Conservation (phyloP, 768 basidiomycete species). For the Clitopilus hobsonii region DNA sequence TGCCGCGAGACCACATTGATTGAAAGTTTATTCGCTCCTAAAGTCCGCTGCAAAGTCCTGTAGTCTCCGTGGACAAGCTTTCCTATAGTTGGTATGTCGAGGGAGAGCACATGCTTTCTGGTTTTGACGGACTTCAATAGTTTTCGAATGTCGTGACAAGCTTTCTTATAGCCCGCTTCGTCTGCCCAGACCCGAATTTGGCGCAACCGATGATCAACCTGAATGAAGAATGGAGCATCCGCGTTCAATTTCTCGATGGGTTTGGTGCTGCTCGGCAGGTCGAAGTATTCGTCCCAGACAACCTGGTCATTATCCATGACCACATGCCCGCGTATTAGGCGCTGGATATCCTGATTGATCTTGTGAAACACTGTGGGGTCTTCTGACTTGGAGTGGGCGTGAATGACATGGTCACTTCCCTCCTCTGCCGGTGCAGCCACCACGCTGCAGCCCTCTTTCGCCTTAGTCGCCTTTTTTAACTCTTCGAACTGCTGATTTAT, state of each 20-base stretch:
- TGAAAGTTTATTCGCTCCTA: conserved; percentile 37
- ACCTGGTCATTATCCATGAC: conserved; percentile 23
- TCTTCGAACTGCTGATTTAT: conserved; percentile 32
- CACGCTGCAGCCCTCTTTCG: conserved; percentile 25
- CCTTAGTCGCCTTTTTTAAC: conserved; percentile 17
- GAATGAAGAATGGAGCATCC: conserved; percentile 29
- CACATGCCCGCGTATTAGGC: conserved; percentile 32
- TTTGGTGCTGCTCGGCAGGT: conserved; percentile 31
- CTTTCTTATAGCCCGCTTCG: conserved; percentile 21
- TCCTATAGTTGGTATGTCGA: conserved; percentile 28
- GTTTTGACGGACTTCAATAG: conserved; percentile 34
- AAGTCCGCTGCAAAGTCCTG: conserved; percentile 26
- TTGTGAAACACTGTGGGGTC: conserved; percentile 28
- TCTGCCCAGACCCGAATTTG: conserved; percentile 37
- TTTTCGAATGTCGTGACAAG: conserved; percentile 24
- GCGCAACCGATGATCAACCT: conserved; percentile 32
- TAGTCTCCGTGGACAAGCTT: conserved; percentile 35
- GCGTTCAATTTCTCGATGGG: conserved; percentile 32
- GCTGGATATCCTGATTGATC: conserved; percentile 31
- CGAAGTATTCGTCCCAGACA: conserved; percentile 48
- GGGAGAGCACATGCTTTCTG: conserved; percentile 27
- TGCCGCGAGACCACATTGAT: conserved; percentile 36
- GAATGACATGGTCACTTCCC: conserved; percentile 25
- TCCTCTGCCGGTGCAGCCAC: conserved; percentile 23
- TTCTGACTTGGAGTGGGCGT: conserved; percentile 29